Evolutionary conservation across 805 yeast genomes (phyloP), one percentile per base, ranked within the genome.

Genomic region (Ogataea populi-albae): DNA sequence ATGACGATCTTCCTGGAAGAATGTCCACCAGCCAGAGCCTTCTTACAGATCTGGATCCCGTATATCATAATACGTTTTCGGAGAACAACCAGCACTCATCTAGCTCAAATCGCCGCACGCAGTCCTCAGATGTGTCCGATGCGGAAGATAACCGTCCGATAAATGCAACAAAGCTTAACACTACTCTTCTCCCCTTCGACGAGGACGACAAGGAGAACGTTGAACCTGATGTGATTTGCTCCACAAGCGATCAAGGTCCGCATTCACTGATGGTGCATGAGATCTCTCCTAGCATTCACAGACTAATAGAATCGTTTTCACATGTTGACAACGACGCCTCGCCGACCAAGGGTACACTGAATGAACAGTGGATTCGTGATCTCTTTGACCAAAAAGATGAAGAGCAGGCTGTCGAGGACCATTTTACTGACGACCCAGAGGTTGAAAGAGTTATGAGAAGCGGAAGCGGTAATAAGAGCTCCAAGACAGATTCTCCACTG

Each of bases 121-220:
- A 23, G 5, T 19, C 23, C 17, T 19, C 37, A 5, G 38, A 40
- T 27, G 25, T 34, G 17, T 29, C 41, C 21, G 51, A 47, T 24
- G 46, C 47, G 14, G 48, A 42, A 16, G 43, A 69, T 61, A 73
- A 64, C 64, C 57, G 41, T 6, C 65, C 65, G 12, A 40, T 60
- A 15, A 53, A 54, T 37, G 80, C 80, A n/a, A 71, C 73, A 4
- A 75, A 75, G 48, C 56, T 71, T 26, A 75, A 73, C 46, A 75
- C 80, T 3, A 64, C 78, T 26, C 66, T 75, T 16, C 74, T 75
- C 30, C 73, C 71, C 41, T 42, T 75, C n/a, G 73, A 69, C 38
- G 75, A 67, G 23, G 59, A 59, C 18, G 59, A 55, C 35, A 61
- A 61, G 34, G 63, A 60, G 32, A 61, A 61, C 35, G 38, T 49